Conservation (phyloP, 2,329 filamentous ascomycete genomes). For the Beauveria sp. region DNA sequence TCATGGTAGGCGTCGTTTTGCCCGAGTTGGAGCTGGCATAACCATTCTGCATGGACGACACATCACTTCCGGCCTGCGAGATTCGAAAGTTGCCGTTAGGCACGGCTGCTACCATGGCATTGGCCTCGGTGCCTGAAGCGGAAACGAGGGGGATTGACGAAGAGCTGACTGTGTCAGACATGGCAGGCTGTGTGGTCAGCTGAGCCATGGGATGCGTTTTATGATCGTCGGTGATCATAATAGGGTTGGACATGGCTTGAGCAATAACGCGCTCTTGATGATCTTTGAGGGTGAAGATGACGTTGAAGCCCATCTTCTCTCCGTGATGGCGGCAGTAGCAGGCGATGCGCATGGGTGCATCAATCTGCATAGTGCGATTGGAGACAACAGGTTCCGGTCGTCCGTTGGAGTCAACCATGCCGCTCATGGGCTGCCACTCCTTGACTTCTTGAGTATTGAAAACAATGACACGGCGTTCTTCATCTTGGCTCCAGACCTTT, state of each 20-base stretch:
- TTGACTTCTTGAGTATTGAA: conserved; percentile 87
- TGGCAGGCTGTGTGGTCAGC: conserved; percentile 19
- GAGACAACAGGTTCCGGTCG: conserved; percentile 38
- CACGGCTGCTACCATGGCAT: conserved; percentile 24
- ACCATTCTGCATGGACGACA: conserved; percentile 43
- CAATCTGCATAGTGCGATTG: conserved; percentile 64
- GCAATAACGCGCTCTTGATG: conserved; percentile 67
- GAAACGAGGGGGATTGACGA: conserved; percentile 15
- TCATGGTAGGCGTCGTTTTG: conserved; percentile 25
- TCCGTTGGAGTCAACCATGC: conserved; percentile 37
- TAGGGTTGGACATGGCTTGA: conserved; percentile 77
- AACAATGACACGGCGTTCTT: conserved; percentile 74
- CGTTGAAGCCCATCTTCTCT: conserved; percentile 84
- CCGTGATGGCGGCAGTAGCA: conserved; percentile 95
- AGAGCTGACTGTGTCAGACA: conserved; percentile 22
- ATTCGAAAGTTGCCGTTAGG: conserved; percentile 40
- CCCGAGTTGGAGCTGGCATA: conserved; percentile 24
- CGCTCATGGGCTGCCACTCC: conserved; percentile 64
- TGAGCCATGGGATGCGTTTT: conserved; percentile 60
- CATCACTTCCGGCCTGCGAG: conserved; percentile 56
- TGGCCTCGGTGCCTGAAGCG: conserved; percentile 20
- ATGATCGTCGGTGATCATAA: conserved; percentile 97
- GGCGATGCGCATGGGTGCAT: conserved; percentile 89
- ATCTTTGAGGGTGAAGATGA: conserved; percentile 93
- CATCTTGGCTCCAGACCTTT: conserved; percentile 74